Evolutionary conservation across 495 filamentous ascomycete species (phyloP), one percentile per base, ranked within the genome.

Genomic region (Neurospora cerealis): DNA sequence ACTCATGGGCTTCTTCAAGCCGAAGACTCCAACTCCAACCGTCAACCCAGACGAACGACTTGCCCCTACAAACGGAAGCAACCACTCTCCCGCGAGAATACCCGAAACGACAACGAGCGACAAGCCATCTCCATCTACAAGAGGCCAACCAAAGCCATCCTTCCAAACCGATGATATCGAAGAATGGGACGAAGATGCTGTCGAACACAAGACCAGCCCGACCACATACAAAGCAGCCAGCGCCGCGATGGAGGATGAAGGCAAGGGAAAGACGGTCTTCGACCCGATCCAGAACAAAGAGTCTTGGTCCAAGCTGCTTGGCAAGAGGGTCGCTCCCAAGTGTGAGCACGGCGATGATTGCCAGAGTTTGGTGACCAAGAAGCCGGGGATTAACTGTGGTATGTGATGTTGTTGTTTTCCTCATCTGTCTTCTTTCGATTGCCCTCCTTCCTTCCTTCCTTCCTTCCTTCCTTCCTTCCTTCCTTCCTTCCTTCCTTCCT

Each of bases 291-390:
- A 86, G 70, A 87, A 88, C 71, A 96, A 94, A 78, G 91, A 94
- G 77, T 92, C 93, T 34, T 98, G 96, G 96, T 87, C 87, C 2
- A 94, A 92, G 79, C 85, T 99, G 2, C 92, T 99, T 70, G 89
- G 91, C 17, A 94, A 93, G 78, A 89, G 91, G 71, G 81, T 85
- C 1, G 83, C 89, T 4, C 96, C 96, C 3, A 86, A 85, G 70
- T 99, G 96, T 80, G 94, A 97, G 39, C 96, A 99, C 79, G 85
- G 88, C 71, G 96, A 99, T 72, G 91, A 93, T 19, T 98, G 96
- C 79, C 90, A 93, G 70, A 92, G 85, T 70, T 76, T 94, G 40
- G 86, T 89, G 9, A 96, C 94, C 8, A 97, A 93, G 83, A 99
- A 98, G 77, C 86, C 91, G 0, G 96, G 96, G 3, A 81, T 91